Evolutionary conservation across 2,329 filamentous ascomycete genomes (phyloP), one percentile per base, ranked within the genome.

Genomic region (Sclerotinia glacialis): DNA sequence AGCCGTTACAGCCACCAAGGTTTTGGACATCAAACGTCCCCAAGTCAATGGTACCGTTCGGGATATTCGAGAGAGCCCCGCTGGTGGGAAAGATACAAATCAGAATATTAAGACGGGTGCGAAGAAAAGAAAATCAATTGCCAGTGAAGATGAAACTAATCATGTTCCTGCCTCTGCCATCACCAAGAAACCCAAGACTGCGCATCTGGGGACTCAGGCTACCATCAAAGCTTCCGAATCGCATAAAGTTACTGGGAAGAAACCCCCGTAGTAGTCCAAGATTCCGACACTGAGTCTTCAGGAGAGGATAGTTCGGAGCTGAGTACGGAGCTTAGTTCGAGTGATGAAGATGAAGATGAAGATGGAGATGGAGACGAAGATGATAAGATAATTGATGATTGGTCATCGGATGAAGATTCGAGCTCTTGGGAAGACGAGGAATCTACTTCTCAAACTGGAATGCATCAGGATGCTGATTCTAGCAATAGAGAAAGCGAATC

Each of bases 361-460:
- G 58, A 49, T 42, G 34, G 26, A 11, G 46, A 11, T 23, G 31
- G n/a, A 9, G 52, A 54, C 2, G 26, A 52, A 11, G 26, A 34
- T 16, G 31, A 40, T 37, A 31, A 61, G 5, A 49, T 61, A 2
- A 61, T 21, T 47, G 46, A 61, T 8, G 42, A 47, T 23, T 49
- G 28, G 31, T 49, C 58, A 16, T 49, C 58, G 6, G 58, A 40
- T 37, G 58, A 61, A 61, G 58, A 7, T 26, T 23, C 46, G 26
- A 34, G 46, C 18, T 61, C 58, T 8, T 49, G 37, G 12, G 31
- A 61, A 14, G 58, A 49, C 14, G n/a, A 61, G 21, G n/a, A 37
- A 61, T 61, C 44, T 2, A 37, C 26, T 1, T 49, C 56, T 21
- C 44, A 61, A 18, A 14, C 44, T 37, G 44, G 4, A 34, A 37